phyloP scores from a whole-genome alignment of 2,329 filamentous ascomycete species.

The Diaporthe sp. region DNA sequence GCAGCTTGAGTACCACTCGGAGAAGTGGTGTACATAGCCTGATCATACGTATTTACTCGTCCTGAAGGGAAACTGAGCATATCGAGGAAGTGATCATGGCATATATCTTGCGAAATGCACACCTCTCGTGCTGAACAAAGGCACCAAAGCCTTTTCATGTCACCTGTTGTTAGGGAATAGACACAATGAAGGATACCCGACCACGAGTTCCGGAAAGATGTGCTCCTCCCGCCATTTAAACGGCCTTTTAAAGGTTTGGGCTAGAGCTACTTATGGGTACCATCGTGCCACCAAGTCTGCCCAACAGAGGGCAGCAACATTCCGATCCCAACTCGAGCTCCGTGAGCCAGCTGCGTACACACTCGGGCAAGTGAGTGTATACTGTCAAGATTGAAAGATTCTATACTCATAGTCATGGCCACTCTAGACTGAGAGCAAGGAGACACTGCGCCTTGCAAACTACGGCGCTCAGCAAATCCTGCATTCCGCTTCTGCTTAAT shows the following conservation, averaged over 20 bases:
- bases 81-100: not conserved
- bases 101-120: not conserved
- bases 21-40: too few relatives aligned
- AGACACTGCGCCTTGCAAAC: not conserved
- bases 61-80: too few relatives aligned
- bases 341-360: not conserved
- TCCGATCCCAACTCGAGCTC: too few relatives aligned
- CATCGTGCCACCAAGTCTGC: too few relatives aligned
- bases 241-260: too few relatives aligned
- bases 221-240: too few relatives aligned
- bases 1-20: too few relatives aligned
- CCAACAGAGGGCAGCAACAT: not conserved
- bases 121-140: too few relatives aligned
- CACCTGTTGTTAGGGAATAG: not conserved
- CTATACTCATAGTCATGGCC: not conserved
- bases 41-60: too few relatives aligned
- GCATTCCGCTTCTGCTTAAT: not conserved
- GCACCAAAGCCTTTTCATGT: not conserved
- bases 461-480: not conserved
- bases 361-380: not conserved
- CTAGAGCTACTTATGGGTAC: too few relatives aligned
- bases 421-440: not conserved
- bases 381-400: not conserved
- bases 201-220: too few relatives aligned
- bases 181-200: not conserved